phyloP scores from a whole-genome alignment of 2,329 filamentous ascomycete species.

The Lasiodiplodia hormozganensis region DNA sequence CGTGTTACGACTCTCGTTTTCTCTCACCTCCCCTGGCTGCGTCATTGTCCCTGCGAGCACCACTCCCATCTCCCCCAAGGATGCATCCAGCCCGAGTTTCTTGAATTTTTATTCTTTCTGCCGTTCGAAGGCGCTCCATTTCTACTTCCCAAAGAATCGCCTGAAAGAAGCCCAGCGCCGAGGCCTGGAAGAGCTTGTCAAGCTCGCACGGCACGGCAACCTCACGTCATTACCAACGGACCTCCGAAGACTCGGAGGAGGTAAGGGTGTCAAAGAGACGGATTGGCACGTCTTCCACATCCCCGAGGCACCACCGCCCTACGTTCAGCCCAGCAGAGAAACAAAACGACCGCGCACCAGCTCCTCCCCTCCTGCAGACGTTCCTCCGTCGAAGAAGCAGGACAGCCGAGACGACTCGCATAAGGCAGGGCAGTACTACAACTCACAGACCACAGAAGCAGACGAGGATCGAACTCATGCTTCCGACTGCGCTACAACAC shows the following conservation, averaged over 20 bases:
- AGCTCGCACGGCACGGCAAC: neutral
- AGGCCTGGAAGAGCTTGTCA: neutral
- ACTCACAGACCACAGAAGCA: neutral
- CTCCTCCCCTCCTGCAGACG: neutral
- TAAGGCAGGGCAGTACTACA: neutral
- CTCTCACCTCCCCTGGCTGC: neutral
- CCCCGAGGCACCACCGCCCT: neutral
- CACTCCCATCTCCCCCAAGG: neutral
- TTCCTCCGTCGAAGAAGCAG: neutral
- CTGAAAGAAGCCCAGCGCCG: neutral
- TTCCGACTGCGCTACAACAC: neutral
- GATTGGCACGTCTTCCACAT: slow-evolving; percentile 3
- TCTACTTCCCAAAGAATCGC: neutral
- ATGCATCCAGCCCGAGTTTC: neutral
- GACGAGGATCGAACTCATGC: neutral
- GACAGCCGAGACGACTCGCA: neutral
- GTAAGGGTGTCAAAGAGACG: neutral
- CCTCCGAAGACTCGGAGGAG: neutral
- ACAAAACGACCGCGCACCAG: neutral
- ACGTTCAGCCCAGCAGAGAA: neutral
- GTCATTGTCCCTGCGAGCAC: neutral
- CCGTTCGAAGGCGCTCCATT: neutral
- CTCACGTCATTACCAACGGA: neutral
- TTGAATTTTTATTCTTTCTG: neutral
- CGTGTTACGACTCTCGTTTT: neutral